Conservation (phyloP, 495 filamentous ascomycete species). For the Aspergillus egyptiacus region DNA sequence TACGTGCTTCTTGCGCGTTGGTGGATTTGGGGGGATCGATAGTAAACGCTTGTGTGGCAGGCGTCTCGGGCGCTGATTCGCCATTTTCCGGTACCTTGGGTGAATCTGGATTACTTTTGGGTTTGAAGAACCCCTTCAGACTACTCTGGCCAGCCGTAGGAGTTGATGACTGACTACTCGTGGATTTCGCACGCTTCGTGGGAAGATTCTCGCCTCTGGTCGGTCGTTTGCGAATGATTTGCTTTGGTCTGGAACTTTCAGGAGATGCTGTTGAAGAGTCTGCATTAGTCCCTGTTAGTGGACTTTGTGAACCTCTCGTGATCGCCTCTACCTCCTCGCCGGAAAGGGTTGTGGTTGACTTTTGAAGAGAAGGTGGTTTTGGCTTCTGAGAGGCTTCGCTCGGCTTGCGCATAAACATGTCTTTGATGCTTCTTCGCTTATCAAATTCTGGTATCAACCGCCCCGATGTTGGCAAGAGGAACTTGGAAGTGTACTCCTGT, state of each 20-base stretch:
- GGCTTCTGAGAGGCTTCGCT: slow-evolving; percentile 10
- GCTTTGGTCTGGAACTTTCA: slow-evolving; percentile 11
- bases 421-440: slow-evolving; percentile 75
- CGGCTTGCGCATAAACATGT: slow-evolving; percentile 75
- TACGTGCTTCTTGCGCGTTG: not conserved
- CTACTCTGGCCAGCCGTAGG: slow-evolving; percentile 60
- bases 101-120: slow-evolving; percentile 30
- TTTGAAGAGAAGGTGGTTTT: slow-evolving; percentile 3
- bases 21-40: not conserved
- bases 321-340: not conserved
- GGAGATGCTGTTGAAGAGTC: not conserved
- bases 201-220: slow-evolving; percentile 16
- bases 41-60: not conserved
- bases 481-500: slow-evolving; percentile 58
- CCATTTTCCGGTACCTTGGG: not conserved
- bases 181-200: slow-evolving; percentile 47
- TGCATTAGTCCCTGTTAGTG: not conserved
- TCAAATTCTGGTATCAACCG: slow-evolving; percentile 85
- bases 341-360: not conserved
- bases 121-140: slow-evolving; percentile 78
- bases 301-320: not conserved
- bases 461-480: slow-evolving; percentile 67
- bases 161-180: slow-evolving; percentile 15
- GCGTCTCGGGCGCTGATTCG: not conserved
- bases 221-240: slow-evolving; percentile 28